A percentile compares a stretch with the other conserved stretches of the same genome.
Evolutionary conservation across 1,284 basidiomycete species (phyloP).

Genomic region (Heliocybe sulcata): DNA sequence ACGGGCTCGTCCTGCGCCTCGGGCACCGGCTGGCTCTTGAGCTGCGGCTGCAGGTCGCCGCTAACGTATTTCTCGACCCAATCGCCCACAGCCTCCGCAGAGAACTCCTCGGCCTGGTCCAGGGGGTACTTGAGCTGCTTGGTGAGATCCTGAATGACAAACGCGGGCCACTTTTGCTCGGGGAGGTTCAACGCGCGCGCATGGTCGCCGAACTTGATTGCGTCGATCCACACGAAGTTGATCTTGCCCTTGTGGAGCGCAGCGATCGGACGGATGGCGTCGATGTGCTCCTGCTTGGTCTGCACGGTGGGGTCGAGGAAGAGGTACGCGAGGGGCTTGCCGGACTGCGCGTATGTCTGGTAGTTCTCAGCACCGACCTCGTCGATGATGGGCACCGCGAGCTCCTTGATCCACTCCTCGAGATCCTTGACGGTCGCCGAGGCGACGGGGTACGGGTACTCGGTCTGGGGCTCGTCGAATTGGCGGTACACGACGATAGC

Average conservation of each 20-base stretch:
- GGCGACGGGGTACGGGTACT: slow-evolving; percentile 62
- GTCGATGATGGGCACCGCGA: slow-evolving; percentile 86
- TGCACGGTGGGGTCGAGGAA: slow-evolving; percentile 83
- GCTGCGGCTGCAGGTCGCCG: slow-evolving; percentile 73
- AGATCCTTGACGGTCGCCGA: slow-evolving; percentile 58
- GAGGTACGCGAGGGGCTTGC: slow-evolving; percentile 90
- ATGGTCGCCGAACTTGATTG: slow-evolving; percentile 91
- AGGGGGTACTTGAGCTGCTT: slow-evolving; percentile 89
- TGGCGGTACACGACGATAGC: slow-evolving; percentile 88
- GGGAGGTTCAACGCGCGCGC: slow-evolving; percentile 89
- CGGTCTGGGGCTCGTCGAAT: slow-evolving; percentile 83
- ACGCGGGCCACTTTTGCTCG: slow-evolving; percentile 85
- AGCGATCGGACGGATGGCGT: slow-evolving; percentile 71
- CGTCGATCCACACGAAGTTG: slow-evolving; percentile 99
- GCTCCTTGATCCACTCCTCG: slow-evolving; percentile 72
- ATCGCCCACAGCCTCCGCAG: slow-evolving; percentile 45
- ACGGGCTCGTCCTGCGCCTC: slow-evolving; percentile 80
- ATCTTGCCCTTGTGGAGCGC: slow-evolving; percentile 78
- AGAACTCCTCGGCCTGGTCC: slow-evolving; percentile 60
- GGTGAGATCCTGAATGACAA: slow-evolving; percentile 86
- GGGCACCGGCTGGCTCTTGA: slow-evolving; percentile 92
- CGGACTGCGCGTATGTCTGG: slow-evolving; percentile 73
- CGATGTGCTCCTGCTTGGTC: slow-evolving; percentile 61
- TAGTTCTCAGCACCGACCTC: slow-evolving; percentile 97
- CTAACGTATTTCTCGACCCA: slow-evolving; percentile 65